Evolutionary conservation across 2,329 filamentous ascomycete genomes (phyloP).

Genomic region (Venturia nashicola): DNA sequence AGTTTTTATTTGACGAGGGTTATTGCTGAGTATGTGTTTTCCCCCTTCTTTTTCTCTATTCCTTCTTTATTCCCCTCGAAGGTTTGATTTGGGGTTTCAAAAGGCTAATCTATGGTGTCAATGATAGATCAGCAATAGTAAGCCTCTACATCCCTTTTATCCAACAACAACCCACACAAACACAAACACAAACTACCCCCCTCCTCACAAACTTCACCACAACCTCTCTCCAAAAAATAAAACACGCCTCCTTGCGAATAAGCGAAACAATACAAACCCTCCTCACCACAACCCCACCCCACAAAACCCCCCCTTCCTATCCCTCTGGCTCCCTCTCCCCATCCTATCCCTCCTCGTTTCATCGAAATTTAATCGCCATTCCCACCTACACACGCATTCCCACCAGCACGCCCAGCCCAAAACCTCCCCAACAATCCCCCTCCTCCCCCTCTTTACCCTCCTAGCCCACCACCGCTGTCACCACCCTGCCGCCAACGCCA

Average conservation of each 20-base stretch:
- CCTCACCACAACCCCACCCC: not conserved
- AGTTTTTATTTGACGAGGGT: not conserved
- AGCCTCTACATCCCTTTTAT: constrained; percentile 8
- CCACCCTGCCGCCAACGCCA: not conserved
- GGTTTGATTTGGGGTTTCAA: not conserved
- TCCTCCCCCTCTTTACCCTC: not conserved
- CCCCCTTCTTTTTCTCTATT: too few relatives aligned
- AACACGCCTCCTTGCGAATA: constrained; percentile 1
- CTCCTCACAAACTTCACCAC: constrained; percentile 1
- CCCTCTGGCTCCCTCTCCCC: constrained; percentile 4
- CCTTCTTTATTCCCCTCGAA: not conserved
- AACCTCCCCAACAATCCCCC: too few relatives aligned
- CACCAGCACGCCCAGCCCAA: not conserved
- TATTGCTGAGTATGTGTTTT: constrained; percentile 5
- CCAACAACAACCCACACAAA: not conserved
- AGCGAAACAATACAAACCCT: constrained; percentile 1
- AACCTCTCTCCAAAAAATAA: constrained; percentile 6
- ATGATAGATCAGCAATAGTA: constrained; percentile 1
- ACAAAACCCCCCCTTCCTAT: constrained; percentile 6
- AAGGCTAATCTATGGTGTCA: not conserved
- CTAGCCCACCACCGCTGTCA: not conserved
- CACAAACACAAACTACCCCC: too few relatives aligned
- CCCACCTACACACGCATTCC: not conserved
- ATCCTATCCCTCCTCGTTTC: constrained; percentile 6
- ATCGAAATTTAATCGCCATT: not conserved